Base-by-base conservation (phyloP, 129 eudicot species). In the Glebionis coronaria region DNA sequence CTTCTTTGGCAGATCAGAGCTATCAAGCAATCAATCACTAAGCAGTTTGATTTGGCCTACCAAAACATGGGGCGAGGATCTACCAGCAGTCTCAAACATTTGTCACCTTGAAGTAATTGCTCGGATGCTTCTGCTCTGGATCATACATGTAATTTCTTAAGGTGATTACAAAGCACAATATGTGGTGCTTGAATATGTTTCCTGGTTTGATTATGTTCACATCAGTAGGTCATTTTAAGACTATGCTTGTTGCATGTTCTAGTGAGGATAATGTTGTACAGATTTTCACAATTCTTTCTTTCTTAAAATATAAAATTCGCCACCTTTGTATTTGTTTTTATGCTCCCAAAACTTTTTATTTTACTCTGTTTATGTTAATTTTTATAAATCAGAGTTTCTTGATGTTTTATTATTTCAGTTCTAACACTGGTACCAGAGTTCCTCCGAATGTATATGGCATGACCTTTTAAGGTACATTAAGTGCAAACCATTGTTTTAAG, bases 401-500 rank as follows among this genome's bases (percentile, higher is more conserved):
- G 80, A 69, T 78, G 71, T 77, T 77, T n/a, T 67, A 79, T 73
- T 63, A 65, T 67, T 60, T 68, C 51, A 73, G 86, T 82, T 73
- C 77, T 80, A 69, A 69, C 68, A 65, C 78, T 73, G 82, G 80
- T 75, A 80, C 84, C 80, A 59, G 77, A 70, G 80, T 75, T 77
- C 62, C 65, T 70, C 61, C 6, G 62, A 80, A 69, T 69, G 66
- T 75, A 67, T 62, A 35, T 61, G 61, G 44, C 66, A 1, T 75
- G 63, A 65, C 56, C 67, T 46, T 60, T 20, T 58, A 67, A 66
- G 79, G 80, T 82, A 56, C 57, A 40, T 21, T n/a, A 52, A 28
- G 20, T 61, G 65, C 73, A 63, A 40, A 66, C 56, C n/a, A 25
- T 35, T 19, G 25, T 61, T 38, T 40, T 19, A 44, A 57, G 55